A percentile compares a stretch with the other conserved stretches of the same genome.
Evolutionary conservation across 2,329 filamentous ascomycete species (phyloP).

Genomic region (Chaetomium sp.): DNA sequence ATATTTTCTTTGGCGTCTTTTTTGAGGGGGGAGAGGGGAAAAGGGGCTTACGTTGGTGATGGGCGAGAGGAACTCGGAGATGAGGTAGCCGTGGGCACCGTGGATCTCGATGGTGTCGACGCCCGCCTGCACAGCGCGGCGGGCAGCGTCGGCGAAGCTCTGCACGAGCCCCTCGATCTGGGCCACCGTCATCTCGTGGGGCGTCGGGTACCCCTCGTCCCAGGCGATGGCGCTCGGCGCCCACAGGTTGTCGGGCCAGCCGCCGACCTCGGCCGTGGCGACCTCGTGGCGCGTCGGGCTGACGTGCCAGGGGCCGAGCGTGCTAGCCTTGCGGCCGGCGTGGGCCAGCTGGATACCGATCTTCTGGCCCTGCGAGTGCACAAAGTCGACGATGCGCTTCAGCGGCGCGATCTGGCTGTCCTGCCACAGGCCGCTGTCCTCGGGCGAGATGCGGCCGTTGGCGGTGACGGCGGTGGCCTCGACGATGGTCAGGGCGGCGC

Average conservation of each 20-base stretch:
- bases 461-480: conserved; percentile 77
- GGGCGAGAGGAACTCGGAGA: conserved; percentile 66
- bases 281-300: conserved; percentile 52
- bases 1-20: neutral
- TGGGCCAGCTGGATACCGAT: conserved; percentile 81
- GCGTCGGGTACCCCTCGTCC: conserved; percentile 60
- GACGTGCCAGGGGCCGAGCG: conserved; percentile 66
- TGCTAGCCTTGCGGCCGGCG: conserved; percentile 71
- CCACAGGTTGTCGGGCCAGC: conserved; percentile 60
- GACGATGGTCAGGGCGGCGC: conserved; percentile 71
- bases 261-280: conserved; percentile 55
- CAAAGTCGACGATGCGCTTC: conserved; percentile 72
- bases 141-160: conserved; percentile 61
- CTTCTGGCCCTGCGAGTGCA: conserved; percentile 75
- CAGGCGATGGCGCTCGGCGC: conserved; percentile 59
- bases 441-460: conserved; percentile 80
- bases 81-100: conserved; percentile 66
- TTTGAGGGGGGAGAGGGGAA: too few relatives aligned
- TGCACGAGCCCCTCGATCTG: conserved; percentile 69
- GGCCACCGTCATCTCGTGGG: conserved; percentile 66
- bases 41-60: conserved; percentile 54
- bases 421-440: conserved; percentile 80
- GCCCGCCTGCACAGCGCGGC: conserved; percentile 66
- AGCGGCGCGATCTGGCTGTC: conserved; percentile 78
- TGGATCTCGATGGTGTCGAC: conserved; percentile 75